Evolutionary conservation across 345 rosid genomes (phyloP), one percentile per base, ranked within the genome.

Genomic region (Heritiera fomes): DNA sequence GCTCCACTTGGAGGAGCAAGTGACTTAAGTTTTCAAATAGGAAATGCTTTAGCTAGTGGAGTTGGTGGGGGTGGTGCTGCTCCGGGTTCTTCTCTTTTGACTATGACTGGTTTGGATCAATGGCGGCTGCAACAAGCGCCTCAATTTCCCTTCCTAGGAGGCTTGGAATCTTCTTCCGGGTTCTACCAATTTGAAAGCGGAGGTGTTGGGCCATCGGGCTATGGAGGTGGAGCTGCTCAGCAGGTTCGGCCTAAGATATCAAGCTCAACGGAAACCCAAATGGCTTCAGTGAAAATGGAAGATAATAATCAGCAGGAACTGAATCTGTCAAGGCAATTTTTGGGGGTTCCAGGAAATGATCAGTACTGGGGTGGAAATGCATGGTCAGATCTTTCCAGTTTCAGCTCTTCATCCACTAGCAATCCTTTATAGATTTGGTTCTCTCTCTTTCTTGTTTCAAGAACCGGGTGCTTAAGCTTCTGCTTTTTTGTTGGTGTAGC

Each of bases 241-340:
- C 46, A 81, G 34, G 71, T 79, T 68, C 83, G 90, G 66, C 84
- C 89, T 6, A 86, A 83, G 76, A 41, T 87, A 13, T 70, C 91
- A 3, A 65, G 79, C 58, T 66, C 88, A 6, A 65, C 11, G 49
- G 73, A 63, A 15, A 66, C 86, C 46, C 90, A 83, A 77, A n/a
- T 80, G 58, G 84, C 89, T 72, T 78, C 90, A 6, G 91, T 91
- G 85, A 91, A 91, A 84, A 89, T 86, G 95, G 95, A 91, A 79
- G 93, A 83, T 10, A 73, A 73, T 38, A 55, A 38, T 40, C 64
- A 40, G 30, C 87, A 77, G 61, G 88, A 68, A 77, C 60, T 77
- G 79, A 88, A 82, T 78, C 79, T 91, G 78, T 83, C 90, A 30
- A 89, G 90, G 82, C 95, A 89, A 73, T 79, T 88, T 58, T 9